A percentile compares a stretch with the other conserved stretches of the same genome.
phyloP scores from a whole-genome alignment of 2,329 filamentous ascomycete species.

The Ophiostoma triangulosporum region DNA sequence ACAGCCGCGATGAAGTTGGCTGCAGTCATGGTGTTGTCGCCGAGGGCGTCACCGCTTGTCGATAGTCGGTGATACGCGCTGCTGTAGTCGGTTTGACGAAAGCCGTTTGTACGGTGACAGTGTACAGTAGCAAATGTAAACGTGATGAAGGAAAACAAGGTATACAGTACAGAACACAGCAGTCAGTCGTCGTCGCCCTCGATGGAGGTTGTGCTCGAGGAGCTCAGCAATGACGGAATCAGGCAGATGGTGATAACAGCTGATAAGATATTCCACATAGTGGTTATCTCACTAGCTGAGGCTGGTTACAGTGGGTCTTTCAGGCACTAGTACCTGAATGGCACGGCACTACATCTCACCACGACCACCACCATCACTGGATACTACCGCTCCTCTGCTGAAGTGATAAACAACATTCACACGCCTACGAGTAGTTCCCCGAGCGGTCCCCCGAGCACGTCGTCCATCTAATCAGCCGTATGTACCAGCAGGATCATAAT shows the following conservation, averaged over 20 bases:
- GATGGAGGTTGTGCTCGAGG: neutral
- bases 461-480: too few species aligned
- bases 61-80: neutral
- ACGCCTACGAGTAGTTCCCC: too few species aligned
- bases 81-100: neutral
- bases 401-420: too few species aligned
- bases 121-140: neutral
- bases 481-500: too few species aligned
- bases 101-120: neutral
- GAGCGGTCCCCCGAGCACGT: too few species aligned
- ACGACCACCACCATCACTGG: too few species aligned
- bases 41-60: neutral
- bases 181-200: neutral
- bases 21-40: neutral
- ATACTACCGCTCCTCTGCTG: too few species aligned
- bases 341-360: too few species aligned
- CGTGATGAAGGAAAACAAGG: neutral
- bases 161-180: neutral
- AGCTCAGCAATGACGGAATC: neutral
- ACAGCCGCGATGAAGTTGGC: neutral
- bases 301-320: neutral
- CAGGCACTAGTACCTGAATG: neutral
- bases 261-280: neutral
- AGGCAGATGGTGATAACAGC: constrained; percentile 7
- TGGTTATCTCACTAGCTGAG: neutral